Evolutionary conservation across 768 basidiomycete species (phyloP).

Genomic region (Austroboletus eburneus): DNA sequence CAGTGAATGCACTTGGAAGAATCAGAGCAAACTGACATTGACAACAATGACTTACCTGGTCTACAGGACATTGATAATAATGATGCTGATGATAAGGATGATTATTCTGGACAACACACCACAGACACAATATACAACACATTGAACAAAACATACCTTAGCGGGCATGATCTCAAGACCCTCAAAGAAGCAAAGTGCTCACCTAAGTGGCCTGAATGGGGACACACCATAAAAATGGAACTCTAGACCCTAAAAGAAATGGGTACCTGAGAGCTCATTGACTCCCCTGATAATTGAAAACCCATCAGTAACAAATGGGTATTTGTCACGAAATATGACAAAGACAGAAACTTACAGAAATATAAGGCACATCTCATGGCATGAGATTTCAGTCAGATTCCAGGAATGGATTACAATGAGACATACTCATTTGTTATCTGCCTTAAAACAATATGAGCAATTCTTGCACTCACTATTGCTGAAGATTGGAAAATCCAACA

Average conservation of each 20-base stretch:
- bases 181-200: background rate
- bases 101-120: background rate
- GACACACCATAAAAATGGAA: background rate
- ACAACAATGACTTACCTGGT: background rate
- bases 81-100: background rate
- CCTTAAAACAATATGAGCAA: background rate
- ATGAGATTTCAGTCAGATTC: slow-evolving; percentile 35
- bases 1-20: too few species aligned
- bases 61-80: background rate
- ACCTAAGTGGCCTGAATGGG: background rate
- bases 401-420: slow-evolving; percentile 30
- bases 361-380: slow-evolving; percentile 35
- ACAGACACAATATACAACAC: background rate
- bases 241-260: background rate
- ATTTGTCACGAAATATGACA: slow-evolving; percentile 3
- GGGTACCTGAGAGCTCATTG: slow-evolving; percentile 20
- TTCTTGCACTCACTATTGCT: background rate
- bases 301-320: slow-evolving; percentile 32
- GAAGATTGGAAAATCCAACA: background rate
- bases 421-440: background rate
- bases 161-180: background rate
- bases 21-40: too few species aligned
- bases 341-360: slow-evolving; percentile 2
- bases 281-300: slow-evolving; percentile 23
- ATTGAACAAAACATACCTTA: background rate